These are phyloP conservation scores for Daedalea quercina DNA, from an alignment of 768 basidiomycete genomes.

Conservation along the genomic window DNA sequence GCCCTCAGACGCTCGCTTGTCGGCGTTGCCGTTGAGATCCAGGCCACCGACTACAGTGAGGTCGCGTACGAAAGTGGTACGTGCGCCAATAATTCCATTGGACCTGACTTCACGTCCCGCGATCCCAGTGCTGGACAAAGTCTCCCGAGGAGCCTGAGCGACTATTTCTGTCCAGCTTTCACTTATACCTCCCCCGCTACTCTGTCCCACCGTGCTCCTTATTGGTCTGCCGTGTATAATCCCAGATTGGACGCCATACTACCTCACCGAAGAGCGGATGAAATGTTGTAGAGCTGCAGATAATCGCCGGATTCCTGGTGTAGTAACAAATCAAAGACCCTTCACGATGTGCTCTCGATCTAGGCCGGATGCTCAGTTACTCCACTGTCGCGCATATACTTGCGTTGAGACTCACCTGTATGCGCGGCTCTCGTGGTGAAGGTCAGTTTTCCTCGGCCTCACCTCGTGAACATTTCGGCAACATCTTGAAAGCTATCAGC, in stretches of 20 bases:
- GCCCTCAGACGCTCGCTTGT: conserved; percentile 65
- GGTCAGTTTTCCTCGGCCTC: too few species aligned
- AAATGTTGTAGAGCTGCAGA: conserved; percentile 20
- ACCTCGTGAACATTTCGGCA: too few species aligned
- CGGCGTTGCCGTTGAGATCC: conserved; percentile 77
- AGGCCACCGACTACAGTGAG: conserved; percentile 76
- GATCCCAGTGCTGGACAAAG: conserved; percentile 22
- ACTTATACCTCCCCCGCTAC: not conserved
- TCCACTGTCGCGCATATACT: too few species aligned
- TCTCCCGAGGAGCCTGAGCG: conserved; percentile 15
- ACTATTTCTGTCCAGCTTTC: not conserved
- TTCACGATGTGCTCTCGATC: too few species aligned
- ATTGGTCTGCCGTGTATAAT: conserved; percentile 4
- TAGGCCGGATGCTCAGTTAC: too few species aligned
- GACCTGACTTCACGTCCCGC: not conserved
- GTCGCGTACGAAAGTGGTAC: conserved; percentile 64
- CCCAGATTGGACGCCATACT: conserved; percentile 5
- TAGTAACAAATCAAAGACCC: not conserved
- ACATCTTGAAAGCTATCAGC: too few species aligned
- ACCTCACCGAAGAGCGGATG: conserved; percentile 10
- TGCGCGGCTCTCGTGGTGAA: too few species aligned
- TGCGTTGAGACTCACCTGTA: too few species aligned
- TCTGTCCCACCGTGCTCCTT: conserved; percentile 8
- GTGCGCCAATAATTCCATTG: not conserved
- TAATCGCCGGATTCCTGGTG: conserved; percentile 9